Conservation (phyloP, 1,284 basidiomycete species). For the Cryptococcus sp. region DNA sequence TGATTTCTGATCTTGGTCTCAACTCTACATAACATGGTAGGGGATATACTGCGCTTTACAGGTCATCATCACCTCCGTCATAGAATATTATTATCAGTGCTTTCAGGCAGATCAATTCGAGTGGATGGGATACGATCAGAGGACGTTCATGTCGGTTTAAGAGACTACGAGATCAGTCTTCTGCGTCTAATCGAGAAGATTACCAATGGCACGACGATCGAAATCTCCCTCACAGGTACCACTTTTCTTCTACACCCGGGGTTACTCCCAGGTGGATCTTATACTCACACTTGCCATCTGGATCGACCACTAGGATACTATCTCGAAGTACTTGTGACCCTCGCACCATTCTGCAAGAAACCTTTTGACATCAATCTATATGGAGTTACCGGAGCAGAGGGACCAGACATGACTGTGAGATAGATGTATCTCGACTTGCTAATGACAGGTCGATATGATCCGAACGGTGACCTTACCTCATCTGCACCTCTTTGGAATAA, state of each 20-base stretch:
- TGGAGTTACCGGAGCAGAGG: conserved; percentile 82
- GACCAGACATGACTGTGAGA: conserved; percentile 76
- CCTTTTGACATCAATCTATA: conserved; percentile 73
- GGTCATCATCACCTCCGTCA: conserved; percentile 81
- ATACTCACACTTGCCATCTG: conserved; percentile 81
- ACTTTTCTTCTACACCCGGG: conserved; percentile 87
- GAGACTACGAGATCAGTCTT: conserved; percentile 93
- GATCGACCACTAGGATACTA: conserved; percentile 90
- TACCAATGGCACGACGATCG: conserved; percentile 91
- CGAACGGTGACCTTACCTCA: conserved; percentile 90
- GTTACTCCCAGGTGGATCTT: conserved; percentile 74
- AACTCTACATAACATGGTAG: not conserved
- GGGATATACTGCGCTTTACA: conserved; percentile 53
- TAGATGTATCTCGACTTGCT: conserved; percentile 1
- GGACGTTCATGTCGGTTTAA: conserved; percentile 88
- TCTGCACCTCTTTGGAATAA: conserved; percentile 81
- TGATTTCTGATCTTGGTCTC: not conserved
- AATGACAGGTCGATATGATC: conserved; percentile 73
- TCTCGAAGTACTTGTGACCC: conserved; percentile 80
- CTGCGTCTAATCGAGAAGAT: conserved; percentile 83
- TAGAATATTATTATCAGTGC: conserved; percentile 77
- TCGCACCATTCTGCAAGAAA: conserved; percentile 91
- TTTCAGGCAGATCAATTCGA: conserved; percentile 79
- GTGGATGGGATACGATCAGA: conserved; percentile 87
- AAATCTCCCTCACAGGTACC: conserved; percentile 95